These are phyloP conservation scores for Apiospora saccharicola DNA, from an alignment of 2,329 filamentous ascomycete genomes.

Conservation along the genomic window DNA sequence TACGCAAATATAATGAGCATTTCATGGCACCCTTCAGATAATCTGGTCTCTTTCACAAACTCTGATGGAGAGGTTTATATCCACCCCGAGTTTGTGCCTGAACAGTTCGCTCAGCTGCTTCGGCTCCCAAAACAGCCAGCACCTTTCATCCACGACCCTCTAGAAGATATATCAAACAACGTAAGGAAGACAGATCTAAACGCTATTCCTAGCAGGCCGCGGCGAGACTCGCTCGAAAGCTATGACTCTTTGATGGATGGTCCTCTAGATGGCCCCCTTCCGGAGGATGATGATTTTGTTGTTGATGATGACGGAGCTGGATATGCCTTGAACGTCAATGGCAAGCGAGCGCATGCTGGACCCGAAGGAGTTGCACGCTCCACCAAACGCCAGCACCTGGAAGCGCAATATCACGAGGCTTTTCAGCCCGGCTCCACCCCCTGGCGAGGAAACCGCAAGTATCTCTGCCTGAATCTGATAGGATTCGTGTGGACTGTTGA, in stretches of 20 bases:
- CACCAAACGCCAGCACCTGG: slow-evolving; percentile 58
- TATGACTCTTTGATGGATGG: slow-evolving; percentile 81
- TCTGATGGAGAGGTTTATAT: slow-evolving; percentile 94
- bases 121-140: slow-evolving; percentile 73
- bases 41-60: slow-evolving; percentile 90
- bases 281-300: slow-evolving; percentile 80
- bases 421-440: slow-evolving; percentile 96
- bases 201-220: slow-evolving; percentile 60
- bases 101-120: slow-evolving; percentile 64
- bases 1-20: slow-evolving; percentile 86
- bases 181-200: slow-evolving; percentile 60
- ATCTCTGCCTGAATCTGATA: slow-evolving; percentile 90
- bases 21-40: slow-evolving; percentile 89
- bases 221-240: slow-evolving; percentile 74
- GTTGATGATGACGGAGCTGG: slow-evolving; percentile 95
- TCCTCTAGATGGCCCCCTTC: slow-evolving; percentile 57
- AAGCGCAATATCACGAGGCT: slow-evolving; percentile 78
- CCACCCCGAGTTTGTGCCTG: slow-evolving; percentile 72
- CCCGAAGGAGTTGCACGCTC: slow-evolving; percentile 58
- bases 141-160: slow-evolving; percentile 84
- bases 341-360: slow-evolving; percentile 58
- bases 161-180: slow-evolving; percentile 74
- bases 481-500: slow-evolving; percentile 98
- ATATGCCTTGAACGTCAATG: slow-evolving; percentile 68
- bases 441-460: slow-evolving; percentile 93